phyloP scores from a whole-genome alignment of 352 stramenopile species.

The Pythium insidiosum region DNA sequence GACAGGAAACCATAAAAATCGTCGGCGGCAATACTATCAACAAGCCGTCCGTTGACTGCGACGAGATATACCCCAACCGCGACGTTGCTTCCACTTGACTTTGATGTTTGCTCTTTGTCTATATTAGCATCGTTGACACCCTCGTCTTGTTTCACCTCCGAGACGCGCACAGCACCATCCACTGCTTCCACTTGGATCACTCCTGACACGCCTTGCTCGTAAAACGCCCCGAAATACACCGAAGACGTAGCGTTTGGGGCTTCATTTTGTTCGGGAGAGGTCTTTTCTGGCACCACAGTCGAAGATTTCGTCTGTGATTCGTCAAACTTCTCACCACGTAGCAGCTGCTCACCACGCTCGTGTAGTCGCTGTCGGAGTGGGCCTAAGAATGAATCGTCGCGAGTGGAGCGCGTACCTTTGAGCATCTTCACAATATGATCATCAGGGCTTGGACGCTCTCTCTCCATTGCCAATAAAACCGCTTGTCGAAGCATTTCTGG shows the following conservation, averaged over 20 bases:
- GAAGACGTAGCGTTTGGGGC: too few relatives aligned
- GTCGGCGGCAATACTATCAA: background rate
- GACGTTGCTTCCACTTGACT: too few relatives aligned
- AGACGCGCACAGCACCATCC: too few relatives aligned
- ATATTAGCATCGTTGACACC: too few relatives aligned
- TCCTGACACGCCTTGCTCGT: too few relatives aligned
- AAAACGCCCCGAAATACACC: too few relatives aligned
- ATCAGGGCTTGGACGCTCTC: slow-evolving; percentile 55
- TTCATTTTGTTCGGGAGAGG: background rate
- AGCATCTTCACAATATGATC: slow-evolving; percentile 69
- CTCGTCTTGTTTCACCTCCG: too few relatives aligned
- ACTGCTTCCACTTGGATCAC: too few relatives aligned
- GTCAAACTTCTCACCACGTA: slow-evolving; percentile 45
- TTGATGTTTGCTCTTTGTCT: too few relatives aligned
- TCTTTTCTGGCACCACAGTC: background rate
- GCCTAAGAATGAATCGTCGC: slow-evolving; percentile 52
- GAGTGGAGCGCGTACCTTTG: slow-evolving; percentile 64
- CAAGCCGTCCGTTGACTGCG: slow-evolving; percentile 10
- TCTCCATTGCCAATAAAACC: slow-evolving; percentile 64
- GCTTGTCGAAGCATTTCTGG: slow-evolving; percentile 72
- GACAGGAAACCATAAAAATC: slow-evolving; percentile 1
- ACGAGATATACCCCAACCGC: slow-evolving; percentile 10
- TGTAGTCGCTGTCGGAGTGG: slow-evolving; percentile 35
- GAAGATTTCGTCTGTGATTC: slow-evolving; percentile 17
- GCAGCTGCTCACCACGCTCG: slow-evolving; percentile 29